These are phyloP conservation scores for Fusarium falciforme DNA, from an alignment of 2,329 filamentous ascomycete genomes.

Conservation along the genomic window DNA sequence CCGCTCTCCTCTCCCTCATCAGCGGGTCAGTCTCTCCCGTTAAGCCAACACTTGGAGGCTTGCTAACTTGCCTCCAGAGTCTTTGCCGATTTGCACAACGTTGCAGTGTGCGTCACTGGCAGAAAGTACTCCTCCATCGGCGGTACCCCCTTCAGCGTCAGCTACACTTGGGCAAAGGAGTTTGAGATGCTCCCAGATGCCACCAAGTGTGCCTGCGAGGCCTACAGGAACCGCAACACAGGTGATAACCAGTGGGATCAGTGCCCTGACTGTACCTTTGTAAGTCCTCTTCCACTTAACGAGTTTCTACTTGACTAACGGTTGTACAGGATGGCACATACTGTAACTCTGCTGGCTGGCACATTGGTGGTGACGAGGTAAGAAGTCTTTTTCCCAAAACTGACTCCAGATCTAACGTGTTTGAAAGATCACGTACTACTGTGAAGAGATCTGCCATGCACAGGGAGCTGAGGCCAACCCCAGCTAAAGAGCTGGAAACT, in stretches of 20 bases:
- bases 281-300: not conserved
- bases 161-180: constrained; percentile 23
- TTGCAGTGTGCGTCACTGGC: constrained; percentile 20
- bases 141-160: constrained; percentile 18
- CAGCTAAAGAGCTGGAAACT: not conserved
- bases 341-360: constrained; percentile 24
- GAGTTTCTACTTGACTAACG: not conserved
- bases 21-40: not conserved
- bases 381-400: not conserved
- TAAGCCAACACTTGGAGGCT: not conserved
- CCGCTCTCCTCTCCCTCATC: not conserved
- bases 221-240: constrained; percentile 18
- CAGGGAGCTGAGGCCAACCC: constrained; percentile 18
- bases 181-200: constrained; percentile 21
- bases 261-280: constrained; percentile 33
- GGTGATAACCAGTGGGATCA: constrained; percentile 24
- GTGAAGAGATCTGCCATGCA: constrained; percentile 9
- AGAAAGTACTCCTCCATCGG: not conserved
- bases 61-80: not conserved
- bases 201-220: constrained; percentile 24
- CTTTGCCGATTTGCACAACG: constrained; percentile 10
- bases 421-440: constrained; percentile 19
- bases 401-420: not conserved
- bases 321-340: constrained; percentile 14
- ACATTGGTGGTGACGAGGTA: constrained; percentile 36